Percentiles rank a stretch among this genome's conserved stretches.
These are phyloP conservation scores for Fusarium robinianum DNA, from an alignment of 2,329 filamentous ascomycete species.

Conservation along the genomic window DNA sequence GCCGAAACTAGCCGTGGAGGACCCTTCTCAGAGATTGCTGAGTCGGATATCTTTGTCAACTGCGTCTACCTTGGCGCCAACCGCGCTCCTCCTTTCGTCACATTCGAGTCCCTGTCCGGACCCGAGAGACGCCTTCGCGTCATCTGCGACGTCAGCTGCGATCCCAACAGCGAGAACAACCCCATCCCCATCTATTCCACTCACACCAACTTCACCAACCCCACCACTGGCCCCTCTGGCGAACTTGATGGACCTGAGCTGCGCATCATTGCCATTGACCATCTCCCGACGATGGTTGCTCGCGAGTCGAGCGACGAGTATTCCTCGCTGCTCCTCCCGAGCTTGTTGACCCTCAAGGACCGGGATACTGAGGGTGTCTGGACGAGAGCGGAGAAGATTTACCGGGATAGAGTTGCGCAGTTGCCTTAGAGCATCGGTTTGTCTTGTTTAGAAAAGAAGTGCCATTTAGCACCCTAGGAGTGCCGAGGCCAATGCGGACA, in stretches of 20 bases:
- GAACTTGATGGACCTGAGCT: conserved; percentile 61
- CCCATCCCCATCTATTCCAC: conserved; percentile 78
- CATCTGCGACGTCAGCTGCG: conserved; percentile 78
- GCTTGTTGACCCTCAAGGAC: conserved; percentile 76
- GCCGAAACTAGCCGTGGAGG: conserved; percentile 74
- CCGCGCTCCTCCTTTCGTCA: conserved; percentile 78
- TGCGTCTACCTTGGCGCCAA: conserved; percentile 74
- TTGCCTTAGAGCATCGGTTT: no score
- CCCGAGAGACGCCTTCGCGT: conserved; percentile 75
- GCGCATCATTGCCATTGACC: conserved; percentile 86
- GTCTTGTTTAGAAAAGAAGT: conserved; percentile 24
- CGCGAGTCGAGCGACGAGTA: conserved; percentile 88
- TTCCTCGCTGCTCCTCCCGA: conserved; percentile 76
- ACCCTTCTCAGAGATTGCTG: conserved; percentile 77
- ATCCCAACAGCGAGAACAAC: conserved; percentile 74
- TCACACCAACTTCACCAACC: conserved; percentile 85
- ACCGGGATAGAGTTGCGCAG: conserved; percentile 73
- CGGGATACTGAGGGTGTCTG: conserved; percentile 76
- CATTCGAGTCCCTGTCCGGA: conserved; percentile 64
- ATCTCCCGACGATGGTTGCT: conserved; percentile 80
- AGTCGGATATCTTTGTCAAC: conserved; percentile 80
- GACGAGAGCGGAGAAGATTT: conserved; percentile 81
- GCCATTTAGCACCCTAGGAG: no score
- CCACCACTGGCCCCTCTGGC: conserved; percentile 77
- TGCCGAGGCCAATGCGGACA: no score